Evolutionary conservation across 441 rosid species (phyloP).

Genomic region (Erysimum pusillum): DNA sequence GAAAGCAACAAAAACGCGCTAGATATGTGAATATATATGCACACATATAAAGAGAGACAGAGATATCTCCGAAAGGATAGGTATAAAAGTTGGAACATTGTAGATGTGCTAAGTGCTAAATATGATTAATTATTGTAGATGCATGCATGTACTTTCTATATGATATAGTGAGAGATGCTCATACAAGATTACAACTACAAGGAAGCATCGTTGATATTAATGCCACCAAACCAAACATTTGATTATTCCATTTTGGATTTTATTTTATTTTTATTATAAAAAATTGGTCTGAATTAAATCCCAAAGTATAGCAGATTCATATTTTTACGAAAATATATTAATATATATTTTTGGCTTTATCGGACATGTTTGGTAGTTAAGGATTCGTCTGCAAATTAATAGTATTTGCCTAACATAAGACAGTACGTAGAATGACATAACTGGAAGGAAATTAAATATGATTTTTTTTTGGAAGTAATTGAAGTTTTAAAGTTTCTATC

Average conservation of each 20-base stretch:
- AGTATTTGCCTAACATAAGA: too few relatives aligned
- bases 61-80: constrained; percentile 24
- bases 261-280: not conserved
- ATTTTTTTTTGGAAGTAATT: too few relatives aligned
- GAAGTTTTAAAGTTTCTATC: too few relatives aligned
- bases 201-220: constrained; percentile 21
- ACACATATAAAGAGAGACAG: constrained; percentile 15
- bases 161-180: not conserved
- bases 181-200: too few relatives aligned
- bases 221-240: constrained; percentile 31
- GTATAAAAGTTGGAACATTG: constrained; percentile 18
- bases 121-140: constrained; percentile 35
- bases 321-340: not conserved
- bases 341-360: not conserved
- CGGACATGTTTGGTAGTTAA: constrained; percentile 7
- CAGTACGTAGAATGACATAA: too few relatives aligned
- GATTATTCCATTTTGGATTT: constrained; percentile 24
- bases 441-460: too few relatives aligned
- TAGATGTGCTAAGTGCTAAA: constrained; percentile 22
- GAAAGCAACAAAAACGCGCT: constrained; percentile 12
- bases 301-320: not conserved
- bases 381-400: constrained; percentile 7
- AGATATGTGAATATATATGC: not conserved
- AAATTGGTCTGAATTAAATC: not conserved
- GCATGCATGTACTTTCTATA: constrained; percentile 32